phyloP scores from a whole-genome alignment of 768 basidiomycete genomes.

The Tylopilus plumbeoviolaceoides region DNA sequence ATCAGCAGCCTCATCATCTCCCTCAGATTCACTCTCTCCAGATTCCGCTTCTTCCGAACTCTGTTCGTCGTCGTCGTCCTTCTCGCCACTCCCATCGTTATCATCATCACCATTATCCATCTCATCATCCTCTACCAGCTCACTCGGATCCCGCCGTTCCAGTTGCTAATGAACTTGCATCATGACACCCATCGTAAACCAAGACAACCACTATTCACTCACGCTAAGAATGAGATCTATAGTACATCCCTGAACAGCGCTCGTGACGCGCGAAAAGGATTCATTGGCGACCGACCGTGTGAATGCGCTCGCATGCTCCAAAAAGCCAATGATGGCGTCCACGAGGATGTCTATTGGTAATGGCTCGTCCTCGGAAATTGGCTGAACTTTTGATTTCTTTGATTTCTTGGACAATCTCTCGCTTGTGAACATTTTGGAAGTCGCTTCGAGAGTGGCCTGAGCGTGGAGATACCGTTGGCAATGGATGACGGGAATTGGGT shows the following conservation, averaged over 20 bases:
- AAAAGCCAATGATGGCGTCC: constrained; percentile 84
- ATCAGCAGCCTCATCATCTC: constrained; percentile 41
- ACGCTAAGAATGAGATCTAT: constrained; percentile 81
- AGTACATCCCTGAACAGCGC: constrained; percentile 61
- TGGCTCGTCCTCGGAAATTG: constrained; percentile 29
- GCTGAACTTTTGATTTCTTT: constrained; percentile 31
- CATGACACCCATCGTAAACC: not conserved
- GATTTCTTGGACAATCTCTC: constrained; percentile 36
- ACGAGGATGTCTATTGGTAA: constrained; percentile 81
- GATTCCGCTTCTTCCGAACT: constrained; percentile 30
- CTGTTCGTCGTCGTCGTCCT: constrained; percentile 34
- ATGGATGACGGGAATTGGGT: not conserved
- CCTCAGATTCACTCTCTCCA: constrained; percentile 40
- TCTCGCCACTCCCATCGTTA: constrained; percentile 34
- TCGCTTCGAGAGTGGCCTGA: constrained; percentile 60
- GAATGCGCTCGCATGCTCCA: constrained; percentile 81
- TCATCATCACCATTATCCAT: constrained; percentile 36
- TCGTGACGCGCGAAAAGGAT: constrained; percentile 70
- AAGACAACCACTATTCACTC: constrained; percentile 30
- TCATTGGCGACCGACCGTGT: constrained; percentile 77
- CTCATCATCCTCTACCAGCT: constrained; percentile 40
- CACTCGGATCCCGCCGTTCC: constrained; percentile 61
- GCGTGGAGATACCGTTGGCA: not conserved
- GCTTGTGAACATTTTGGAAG: constrained; percentile 48
- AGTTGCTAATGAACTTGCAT: constrained; percentile 62